These are phyloP conservation scores for Jamesozyma spencerorum DNA, from an alignment of 805 yeast species.

Conservation along the genomic window DNA sequence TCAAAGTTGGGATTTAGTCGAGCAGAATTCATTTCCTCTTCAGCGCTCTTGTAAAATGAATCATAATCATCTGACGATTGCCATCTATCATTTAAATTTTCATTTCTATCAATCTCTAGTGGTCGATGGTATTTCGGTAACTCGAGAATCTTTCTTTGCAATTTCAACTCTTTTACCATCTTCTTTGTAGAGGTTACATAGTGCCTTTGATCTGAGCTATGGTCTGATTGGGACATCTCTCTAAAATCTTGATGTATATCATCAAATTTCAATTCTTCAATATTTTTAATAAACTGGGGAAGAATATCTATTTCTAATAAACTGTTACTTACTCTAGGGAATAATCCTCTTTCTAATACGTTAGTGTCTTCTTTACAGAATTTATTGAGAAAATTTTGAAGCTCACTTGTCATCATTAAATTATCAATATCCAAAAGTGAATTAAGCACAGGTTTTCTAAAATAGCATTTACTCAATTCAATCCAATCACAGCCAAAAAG, in stretches of 20 bases:
- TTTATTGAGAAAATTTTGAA: constrained; percentile 29
- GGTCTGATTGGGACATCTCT: constrained; percentile 24
- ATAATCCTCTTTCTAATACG: constrained; percentile 8
- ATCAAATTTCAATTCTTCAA: constrained; percentile 36
- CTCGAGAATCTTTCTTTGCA: constrained; percentile 38
- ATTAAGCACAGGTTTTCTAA: constrained; percentile 47
- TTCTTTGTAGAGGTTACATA: constrained; percentile 42
- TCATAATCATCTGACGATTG: constrained; percentile 33
- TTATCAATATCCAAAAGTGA: constrained; percentile 25
- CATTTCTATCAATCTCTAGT: constrained; percentile 22
- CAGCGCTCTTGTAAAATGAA: constrained; percentile 27
- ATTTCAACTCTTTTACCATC: constrained; percentile 49
- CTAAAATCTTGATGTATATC: constrained; percentile 43
- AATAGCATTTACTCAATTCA: constrained; percentile 36
- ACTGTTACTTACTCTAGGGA: constrained; percentile 51
- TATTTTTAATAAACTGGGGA: constrained; percentile 53
- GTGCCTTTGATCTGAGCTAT: constrained; percentile 8
- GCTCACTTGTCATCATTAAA: constrained; percentile 23
- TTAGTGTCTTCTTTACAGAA: constrained; percentile 16
- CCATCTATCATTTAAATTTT: constrained; percentile 29
- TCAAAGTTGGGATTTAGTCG: constrained; percentile 9
- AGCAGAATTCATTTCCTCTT: constrained; percentile 10
- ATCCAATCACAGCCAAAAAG: constrained; percentile 81
- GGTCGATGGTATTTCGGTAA: constrained; percentile 26
- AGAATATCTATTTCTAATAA: constrained; percentile 63